A percentile compares a stretch with the other conserved stretches of the same genome.
Conservation (phyloP, 768 basidiomycete genomes). For the Tricholoma sp. region DNA sequence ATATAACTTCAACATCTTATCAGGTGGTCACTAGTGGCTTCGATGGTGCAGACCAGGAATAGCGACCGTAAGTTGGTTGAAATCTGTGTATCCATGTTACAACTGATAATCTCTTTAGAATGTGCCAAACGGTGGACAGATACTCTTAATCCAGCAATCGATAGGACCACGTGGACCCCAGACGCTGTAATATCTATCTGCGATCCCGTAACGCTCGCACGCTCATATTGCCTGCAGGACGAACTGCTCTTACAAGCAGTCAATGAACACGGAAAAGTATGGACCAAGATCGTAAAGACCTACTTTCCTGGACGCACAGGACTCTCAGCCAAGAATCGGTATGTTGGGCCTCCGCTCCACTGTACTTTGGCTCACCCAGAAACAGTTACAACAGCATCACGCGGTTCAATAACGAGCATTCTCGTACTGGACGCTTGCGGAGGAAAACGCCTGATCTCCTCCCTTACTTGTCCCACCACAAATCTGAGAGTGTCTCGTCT, state of each 20-base stretch:
- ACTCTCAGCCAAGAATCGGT: conserved; percentile 57
- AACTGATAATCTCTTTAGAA: conserved; percentile 30
- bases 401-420: conserved; percentile 38
- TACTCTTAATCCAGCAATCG: conserved; percentile 55
- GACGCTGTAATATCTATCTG: conserved; percentile 36
- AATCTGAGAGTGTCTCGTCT: conserved; percentile 34
- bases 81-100: conserved; percentile 1
- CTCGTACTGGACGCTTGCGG: conserved; percentile 29
- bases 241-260: conserved; percentile 50
- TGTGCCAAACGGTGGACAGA: conserved; percentile 62
- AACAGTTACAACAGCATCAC: conserved; percentile 49
- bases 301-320: conserved; percentile 59
- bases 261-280: conserved; percentile 50
- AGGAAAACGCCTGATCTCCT: conserved; percentile 32
- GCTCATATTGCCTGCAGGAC: conserved; percentile 31
- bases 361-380: conserved; percentile 2
- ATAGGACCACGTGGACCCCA: conserved; percentile 53
- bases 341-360: conserved; percentile 7
- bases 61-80: conserved; percentile 45
- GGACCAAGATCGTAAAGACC: conserved; percentile 58
- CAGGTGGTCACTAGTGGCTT: conserved; percentile 57
- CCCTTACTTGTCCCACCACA: conserved; percentile 24
- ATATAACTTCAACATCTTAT: conserved; percentile 5
- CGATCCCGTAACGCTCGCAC: conserved; percentile 1
- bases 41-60: conserved; percentile 50